phyloP scores from a whole-genome alignment of 2,329 filamentous ascomycete genomes.

The Triangularia verruculosa region DNA sequence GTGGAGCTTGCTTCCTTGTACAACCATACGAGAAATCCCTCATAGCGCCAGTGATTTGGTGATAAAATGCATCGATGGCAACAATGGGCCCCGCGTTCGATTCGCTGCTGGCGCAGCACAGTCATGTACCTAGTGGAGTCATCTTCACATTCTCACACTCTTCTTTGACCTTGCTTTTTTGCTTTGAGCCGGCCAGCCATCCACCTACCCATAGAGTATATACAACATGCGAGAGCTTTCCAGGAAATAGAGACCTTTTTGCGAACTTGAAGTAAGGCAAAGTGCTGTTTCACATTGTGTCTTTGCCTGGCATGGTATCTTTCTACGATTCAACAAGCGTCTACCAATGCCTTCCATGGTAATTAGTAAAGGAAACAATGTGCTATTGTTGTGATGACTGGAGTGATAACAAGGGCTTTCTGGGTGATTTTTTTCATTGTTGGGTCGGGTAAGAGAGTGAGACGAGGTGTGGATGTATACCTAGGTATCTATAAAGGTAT shows the following conservation, averaged over 20 bases:
- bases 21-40: not conserved
- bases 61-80: constrained; percentile 55
- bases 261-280: not conserved
- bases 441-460: no score
- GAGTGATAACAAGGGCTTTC: no score
- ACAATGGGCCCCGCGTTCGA: constrained; percentile 43
- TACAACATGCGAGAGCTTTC: not conserved
- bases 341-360: not conserved
- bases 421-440: no score
- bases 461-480: no score
- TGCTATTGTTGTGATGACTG: no score
- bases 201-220: not conserved
- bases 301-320: not conserved
- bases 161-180: not conserved
- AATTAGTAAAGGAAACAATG: not conserved
- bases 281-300: no score
- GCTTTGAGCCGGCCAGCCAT: not conserved
- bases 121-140: not conserved
- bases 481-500: no score
- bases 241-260: not conserved
- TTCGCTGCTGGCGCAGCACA: constrained; percentile 29
- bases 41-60: constrained; percentile 45
- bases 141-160: not conserved
- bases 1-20: not conserved
- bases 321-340: no score